Percentiles rank a stretch among this genome's conserved stretches.
These are phyloP conservation scores for Polychaeton citri DNA, from an alignment of 2,329 filamentous ascomycete species.

Conservation along the genomic window DNA sequence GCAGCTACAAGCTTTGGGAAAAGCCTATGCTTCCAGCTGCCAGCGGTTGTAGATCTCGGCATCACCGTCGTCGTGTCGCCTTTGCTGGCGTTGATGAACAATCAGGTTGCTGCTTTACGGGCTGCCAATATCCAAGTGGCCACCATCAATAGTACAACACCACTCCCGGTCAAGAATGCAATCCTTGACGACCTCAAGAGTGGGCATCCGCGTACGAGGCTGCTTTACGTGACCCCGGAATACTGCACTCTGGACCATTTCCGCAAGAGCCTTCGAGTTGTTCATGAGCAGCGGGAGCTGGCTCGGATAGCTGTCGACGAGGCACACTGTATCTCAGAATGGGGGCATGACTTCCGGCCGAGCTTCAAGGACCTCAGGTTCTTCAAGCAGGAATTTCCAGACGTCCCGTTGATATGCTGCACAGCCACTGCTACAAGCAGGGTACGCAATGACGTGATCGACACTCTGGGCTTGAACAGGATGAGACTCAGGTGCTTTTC, in stretches of 20 bases:
- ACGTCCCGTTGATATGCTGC: conserved; percentile 81
- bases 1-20: conserved; percentile 87
- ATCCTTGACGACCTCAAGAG: conserved; percentile 75
- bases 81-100: conserved; percentile 83
- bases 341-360: conserved; percentile 94
- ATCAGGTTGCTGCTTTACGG: conserved; percentile 74
- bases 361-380: conserved; percentile 79
- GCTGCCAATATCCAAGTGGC: conserved; percentile 65
- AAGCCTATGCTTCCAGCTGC: conserved; percentile 83
- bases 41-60: conserved; percentile 74
- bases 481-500: conserved; percentile 58
- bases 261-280: conserved; percentile 56
- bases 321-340: conserved; percentile 94
- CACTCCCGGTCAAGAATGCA: conserved; percentile 46
- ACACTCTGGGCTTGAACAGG: conserved; percentile 54
- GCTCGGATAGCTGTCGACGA: conserved; percentile 83
- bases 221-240: conserved; percentile 91
- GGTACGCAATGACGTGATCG: conserved; percentile 72
- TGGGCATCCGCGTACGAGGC: conserved; percentile 67
- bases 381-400: conserved; percentile 69
- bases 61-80: conserved; percentile 88
- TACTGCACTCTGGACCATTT: conserved; percentile 68
- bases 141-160: conserved; percentile 75
- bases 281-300: conserved; percentile 73
- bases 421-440: conserved; percentile 79